Conservation (phyloP, 163 green algal genomes). For the Coccomyxa subellipsoidea region DNA sequence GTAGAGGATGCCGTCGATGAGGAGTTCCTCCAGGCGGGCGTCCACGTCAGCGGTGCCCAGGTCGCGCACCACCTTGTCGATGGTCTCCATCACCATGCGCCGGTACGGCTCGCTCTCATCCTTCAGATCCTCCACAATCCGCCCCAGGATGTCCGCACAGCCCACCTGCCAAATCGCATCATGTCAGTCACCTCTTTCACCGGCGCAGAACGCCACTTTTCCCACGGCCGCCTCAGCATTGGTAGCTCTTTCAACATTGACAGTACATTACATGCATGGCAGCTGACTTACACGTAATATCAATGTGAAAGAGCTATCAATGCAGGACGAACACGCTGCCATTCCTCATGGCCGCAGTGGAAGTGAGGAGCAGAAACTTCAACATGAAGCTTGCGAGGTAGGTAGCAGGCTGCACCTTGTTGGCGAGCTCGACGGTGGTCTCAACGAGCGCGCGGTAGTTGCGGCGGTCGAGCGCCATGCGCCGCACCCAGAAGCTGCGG, state of each 20-base stretch:
- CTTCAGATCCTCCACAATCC: slow-evolving; percentile 98
- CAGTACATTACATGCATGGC: too few species aligned
- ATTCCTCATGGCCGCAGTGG: too few species aligned
- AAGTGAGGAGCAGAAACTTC: too few species aligned
- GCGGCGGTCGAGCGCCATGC: slow-evolving; percentile 94
- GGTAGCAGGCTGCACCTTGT: slow-evolving; percentile 81
- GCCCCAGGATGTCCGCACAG: slow-evolving; percentile 82
- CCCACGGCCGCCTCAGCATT: too few species aligned
- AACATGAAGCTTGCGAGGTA: too few species aligned
- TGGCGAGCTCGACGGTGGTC: slow-evolving; percentile 87
- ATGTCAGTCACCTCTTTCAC: too few species aligned
- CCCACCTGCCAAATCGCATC: slow-evolving; percentile 61
- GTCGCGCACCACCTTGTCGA: slow-evolving; percentile 81
- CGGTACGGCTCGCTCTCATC: slow-evolving; percentile 97
- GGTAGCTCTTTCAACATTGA: too few species aligned
- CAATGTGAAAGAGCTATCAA: too few species aligned
- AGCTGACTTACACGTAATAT: too few species aligned
- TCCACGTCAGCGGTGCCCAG: slow-evolving; percentile 93
- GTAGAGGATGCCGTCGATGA: slow-evolving; percentile 98
- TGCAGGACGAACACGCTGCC: too few species aligned
- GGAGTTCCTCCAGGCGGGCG: slow-evolving; percentile 92
- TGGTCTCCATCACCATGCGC: slow-evolving; percentile 89
- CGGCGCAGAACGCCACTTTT: too few species aligned
- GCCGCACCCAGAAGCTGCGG: slow-evolving; percentile 94
- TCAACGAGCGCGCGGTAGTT: slow-evolving; percentile 91